phyloP scores from a whole-genome alignment of 805 yeast genomes.

The Ogataea trehalophila region DNA sequence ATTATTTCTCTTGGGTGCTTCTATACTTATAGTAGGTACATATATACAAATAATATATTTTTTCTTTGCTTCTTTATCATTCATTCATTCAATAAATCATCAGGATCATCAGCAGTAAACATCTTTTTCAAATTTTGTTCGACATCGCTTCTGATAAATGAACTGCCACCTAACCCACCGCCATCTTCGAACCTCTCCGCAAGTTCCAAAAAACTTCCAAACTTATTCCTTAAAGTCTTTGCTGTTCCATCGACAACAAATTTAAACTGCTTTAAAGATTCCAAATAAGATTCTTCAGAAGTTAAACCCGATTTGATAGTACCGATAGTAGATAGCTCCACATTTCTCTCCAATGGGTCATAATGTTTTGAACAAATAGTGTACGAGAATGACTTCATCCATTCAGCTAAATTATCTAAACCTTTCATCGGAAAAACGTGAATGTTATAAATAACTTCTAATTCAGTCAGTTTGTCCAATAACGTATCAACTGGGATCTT shows the following conservation, averaged over 20 bases:
- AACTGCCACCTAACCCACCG: constrained; percentile 4
- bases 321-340: constrained; percentile 51
- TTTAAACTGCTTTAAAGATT: constrained; percentile 52
- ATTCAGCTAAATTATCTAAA: constrained; percentile 40
- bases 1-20: too few species aligned
- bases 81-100: constrained; percentile 30
- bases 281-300: constrained; percentile 40
- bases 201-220: constrained; percentile 33
- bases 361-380: constrained; percentile 48
- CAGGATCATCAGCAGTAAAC: constrained; percentile 47
- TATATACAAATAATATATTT: neutral
- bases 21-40: neutral
- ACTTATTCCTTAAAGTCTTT: constrained; percentile 37
- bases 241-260: constrained; percentile 51
- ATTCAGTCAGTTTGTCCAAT: constrained; percentile 36
- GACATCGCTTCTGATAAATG: constrained; percentile 38
- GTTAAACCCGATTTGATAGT: constrained; percentile 50
- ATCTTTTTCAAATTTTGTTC: constrained; percentile 44
- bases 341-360: constrained; percentile 52
- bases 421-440: constrained; percentile 49
- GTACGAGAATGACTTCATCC: constrained; percentile 55
- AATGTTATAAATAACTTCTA: constrained; percentile 43
- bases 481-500: constrained; percentile 29
- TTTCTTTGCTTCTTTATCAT: constrained; percentile 1
- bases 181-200: neutral